Percentiles rank a stretch among this genome's conserved stretches.
phyloP scores from a whole-genome alignment of 208 protist genomes.

The Porcisia hertigi region DNA sequence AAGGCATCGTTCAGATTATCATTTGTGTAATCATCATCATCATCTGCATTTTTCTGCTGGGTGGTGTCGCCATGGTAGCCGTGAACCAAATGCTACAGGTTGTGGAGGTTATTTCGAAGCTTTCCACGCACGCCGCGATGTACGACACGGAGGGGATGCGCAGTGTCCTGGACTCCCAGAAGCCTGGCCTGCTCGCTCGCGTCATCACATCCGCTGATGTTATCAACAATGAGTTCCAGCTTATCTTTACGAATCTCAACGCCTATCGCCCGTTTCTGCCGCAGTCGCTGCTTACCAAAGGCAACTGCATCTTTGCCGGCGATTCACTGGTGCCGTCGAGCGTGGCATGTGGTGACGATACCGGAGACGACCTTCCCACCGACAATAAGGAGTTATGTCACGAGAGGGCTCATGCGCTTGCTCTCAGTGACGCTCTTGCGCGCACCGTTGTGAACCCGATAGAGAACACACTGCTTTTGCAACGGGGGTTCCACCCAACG shows the following conservation, averaged over 20 bases:
- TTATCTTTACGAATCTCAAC: constrained; percentile 53
- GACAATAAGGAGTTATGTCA: background rate
- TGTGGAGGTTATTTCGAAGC: constrained; percentile 50
- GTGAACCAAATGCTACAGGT: constrained; percentile 50
- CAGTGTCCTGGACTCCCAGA: constrained; percentile 33
- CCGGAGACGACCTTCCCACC: background rate
- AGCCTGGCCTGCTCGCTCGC: constrained; percentile 9
- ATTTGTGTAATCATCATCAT: constrained; percentile 61
- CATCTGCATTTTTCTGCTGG: constrained; percentile 48
- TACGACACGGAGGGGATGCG: constrained; percentile 64
- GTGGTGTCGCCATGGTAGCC: constrained; percentile 37
- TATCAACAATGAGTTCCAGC: constrained; percentile 52
- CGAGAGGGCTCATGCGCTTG: background rate
- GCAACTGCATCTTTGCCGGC: constrained; percentile 24
- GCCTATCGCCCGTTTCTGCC: constrained; percentile 62
- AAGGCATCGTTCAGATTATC: constrained; percentile 46
- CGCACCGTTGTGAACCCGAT: constrained; percentile 16
- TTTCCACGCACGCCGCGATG: constrained; percentile 50
- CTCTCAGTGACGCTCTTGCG: constrained; percentile 11
- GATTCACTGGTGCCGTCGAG: constrained; percentile 1
- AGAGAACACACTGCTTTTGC: constrained; percentile 29
- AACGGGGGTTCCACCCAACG: constrained; percentile 32
- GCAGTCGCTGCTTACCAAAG: constrained; percentile 46
- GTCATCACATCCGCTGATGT: constrained; percentile 26
- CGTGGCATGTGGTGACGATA: background rate